phyloP scores from a whole-genome alignment of 2,329 filamentous ascomycete species.

The Colletotrichum gigasporum region DNA sequence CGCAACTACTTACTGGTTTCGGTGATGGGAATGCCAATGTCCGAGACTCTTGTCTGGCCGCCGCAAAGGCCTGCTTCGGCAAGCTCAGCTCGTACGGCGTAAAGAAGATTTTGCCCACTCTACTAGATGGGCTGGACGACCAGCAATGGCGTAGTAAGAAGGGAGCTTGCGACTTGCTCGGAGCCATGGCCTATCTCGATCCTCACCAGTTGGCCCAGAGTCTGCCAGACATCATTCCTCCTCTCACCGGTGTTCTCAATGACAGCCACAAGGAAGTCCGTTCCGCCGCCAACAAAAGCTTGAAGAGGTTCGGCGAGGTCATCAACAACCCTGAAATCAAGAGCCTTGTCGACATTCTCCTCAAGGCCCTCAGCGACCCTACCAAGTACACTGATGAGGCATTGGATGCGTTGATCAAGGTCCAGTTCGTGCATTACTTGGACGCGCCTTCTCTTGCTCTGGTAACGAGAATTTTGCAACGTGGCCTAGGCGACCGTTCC shows the following conservation, averaged over 20 bases:
- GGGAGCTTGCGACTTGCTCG: slow-evolving; percentile 94
- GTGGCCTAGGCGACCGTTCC: slow-evolving; percentile 89
- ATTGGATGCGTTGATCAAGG: slow-evolving; percentile 92
- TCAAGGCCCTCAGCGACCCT: slow-evolving; percentile 96
- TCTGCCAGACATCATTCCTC: slow-evolving; percentile 95
- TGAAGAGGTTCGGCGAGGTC: slow-evolving; percentile 98
- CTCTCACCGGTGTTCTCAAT: slow-evolving; percentile 91
- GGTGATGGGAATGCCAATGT: slow-evolving; percentile 90
- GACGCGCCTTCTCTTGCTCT: slow-evolving; percentile 95
- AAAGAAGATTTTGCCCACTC: slow-evolving; percentile 89
- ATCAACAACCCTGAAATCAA: slow-evolving; percentile 99
- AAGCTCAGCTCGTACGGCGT: slow-evolving; percentile 95
- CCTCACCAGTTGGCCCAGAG: slow-evolving; percentile 93
- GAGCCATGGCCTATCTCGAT: slow-evolving; percentile 98
- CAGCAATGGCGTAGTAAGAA: slow-evolving; percentile 98
- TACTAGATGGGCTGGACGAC: slow-evolving; percentile 92
- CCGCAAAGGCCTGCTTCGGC: slow-evolving; percentile 93
- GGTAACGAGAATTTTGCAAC: slow-evolving; percentile 93
- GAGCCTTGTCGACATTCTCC: slow-evolving; percentile 85
- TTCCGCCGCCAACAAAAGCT: slow-evolving; percentile 88
- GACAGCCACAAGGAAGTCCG: slow-evolving; percentile 99
- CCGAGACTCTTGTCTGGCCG: slow-evolving; percentile 90
- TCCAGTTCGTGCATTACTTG: slow-evolving; percentile 98
- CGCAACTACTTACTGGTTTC: slow-evolving; percentile 88
- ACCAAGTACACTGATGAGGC: slow-evolving; percentile 98